These are phyloP conservation scores for Dioszegia hungarica DNA, from an alignment of 768 basidiomycete genomes.

Conservation along the genomic window DNA sequence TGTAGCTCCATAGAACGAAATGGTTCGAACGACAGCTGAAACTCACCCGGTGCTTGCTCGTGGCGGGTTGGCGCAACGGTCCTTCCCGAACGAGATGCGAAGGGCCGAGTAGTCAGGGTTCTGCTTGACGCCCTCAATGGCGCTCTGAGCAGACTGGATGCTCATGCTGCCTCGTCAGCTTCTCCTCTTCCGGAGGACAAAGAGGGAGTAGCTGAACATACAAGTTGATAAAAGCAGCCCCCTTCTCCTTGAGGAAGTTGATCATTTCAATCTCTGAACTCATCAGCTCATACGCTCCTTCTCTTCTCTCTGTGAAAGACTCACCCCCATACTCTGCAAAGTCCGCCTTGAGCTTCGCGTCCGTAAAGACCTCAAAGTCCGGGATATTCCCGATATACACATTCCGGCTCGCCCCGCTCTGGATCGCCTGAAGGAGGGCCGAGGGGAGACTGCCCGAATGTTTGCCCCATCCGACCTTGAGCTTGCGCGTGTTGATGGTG, in stretches of 20 bases:
- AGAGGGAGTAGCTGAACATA: constrained; percentile 15
- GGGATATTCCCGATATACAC: constrained; percentile 94
- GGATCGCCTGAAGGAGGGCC: constrained; percentile 77
- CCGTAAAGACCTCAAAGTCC: constrained; percentile 86
- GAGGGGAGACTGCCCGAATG: constrained; percentile 82
- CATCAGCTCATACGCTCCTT: not conserved
- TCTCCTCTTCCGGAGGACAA: not conserved
- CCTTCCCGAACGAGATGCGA: constrained; percentile 91
- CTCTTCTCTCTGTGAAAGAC: not conserved
- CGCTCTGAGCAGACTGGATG: constrained; percentile 62
- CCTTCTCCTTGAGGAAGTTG: constrained; percentile 93
- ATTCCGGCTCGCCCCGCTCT: constrained; percentile 89
- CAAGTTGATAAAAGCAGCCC: constrained; percentile 60
- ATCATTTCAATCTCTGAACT: constrained; percentile 88
- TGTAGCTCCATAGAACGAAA: not conserved
- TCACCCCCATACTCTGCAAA: constrained; percentile 79
- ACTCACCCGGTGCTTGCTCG: constrained; percentile 1
- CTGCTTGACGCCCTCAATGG: constrained; percentile 86
- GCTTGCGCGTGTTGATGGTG: constrained; percentile 82
- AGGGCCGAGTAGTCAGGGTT: constrained; percentile 84
- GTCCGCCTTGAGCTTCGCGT: constrained; percentile 84
- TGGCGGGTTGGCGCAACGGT: constrained; percentile 80
- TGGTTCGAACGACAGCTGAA: not conserved
- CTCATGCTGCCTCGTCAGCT: constrained; percentile 26
- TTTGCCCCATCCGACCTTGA: constrained; percentile 99